Conservation (phyloP, 768 basidiomycete species). For the Termitomyces sp. region DNA sequence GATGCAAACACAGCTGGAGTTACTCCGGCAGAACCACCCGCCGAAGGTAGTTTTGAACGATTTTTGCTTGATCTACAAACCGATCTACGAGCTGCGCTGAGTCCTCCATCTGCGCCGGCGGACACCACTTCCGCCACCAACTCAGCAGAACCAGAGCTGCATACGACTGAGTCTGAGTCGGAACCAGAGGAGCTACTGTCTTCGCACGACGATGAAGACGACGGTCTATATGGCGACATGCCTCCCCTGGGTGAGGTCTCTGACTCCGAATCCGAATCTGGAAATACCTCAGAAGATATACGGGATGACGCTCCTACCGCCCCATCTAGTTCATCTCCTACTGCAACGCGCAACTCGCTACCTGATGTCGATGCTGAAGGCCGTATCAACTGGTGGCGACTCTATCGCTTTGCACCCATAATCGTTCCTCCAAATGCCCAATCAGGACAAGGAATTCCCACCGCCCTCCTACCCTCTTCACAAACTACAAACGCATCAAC, state of each 20-base stretch:
- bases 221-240: conserved; percentile 15
- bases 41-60: conserved; percentile 72
- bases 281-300: conserved; percentile 23
- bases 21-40: conserved; percentile 18
- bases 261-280: conserved; percentile 27
- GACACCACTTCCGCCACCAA: not conserved
- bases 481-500: conserved; percentile 11
- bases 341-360: not conserved
- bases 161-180: not conserved
- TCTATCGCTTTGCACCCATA: conserved; percentile 79
- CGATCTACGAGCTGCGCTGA: conserved; percentile 62
- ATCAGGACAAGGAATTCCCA: conserved; percentile 7
- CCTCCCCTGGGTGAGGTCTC: conserved; percentile 28
- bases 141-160: not conserved
- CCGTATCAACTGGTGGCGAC: conserved; percentile 74
- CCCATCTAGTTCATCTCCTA: not conserved
- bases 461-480: conserved; percentile 11
- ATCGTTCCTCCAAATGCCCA: conserved; percentile 20
- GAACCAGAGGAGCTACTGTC: not conserved
- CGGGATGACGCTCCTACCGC: conserved; percentile 10
- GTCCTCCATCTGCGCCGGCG: not conserved
- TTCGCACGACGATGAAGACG: not conserved
- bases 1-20: not conserved
- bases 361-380: conserved; percentile 22
- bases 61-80: conserved; percentile 75